These are phyloP conservation scores for Begonia loranthoides DNA, from an alignment of 306 rosid genomes.

Conservation along the genomic window DNA sequence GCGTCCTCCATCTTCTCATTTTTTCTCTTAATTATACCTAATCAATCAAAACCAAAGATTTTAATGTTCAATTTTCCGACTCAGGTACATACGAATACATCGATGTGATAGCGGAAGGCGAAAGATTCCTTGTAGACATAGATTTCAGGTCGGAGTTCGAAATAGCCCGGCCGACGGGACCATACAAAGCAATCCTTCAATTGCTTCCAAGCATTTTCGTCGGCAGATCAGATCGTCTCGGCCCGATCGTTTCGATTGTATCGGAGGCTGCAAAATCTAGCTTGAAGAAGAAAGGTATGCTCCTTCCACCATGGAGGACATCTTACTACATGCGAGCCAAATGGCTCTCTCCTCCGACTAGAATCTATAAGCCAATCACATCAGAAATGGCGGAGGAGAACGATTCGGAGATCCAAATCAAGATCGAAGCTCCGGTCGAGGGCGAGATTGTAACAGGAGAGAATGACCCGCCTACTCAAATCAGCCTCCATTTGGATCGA, in stretches of 20 bases:
- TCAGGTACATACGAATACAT: slow-evolving; percentile 90
- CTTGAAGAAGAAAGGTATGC: slow-evolving; percentile 96
- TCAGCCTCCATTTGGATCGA: background rate
- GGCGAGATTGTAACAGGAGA: slow-evolving; percentile 13
- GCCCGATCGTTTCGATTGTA: slow-evolving; percentile 53
- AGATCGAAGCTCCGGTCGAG: slow-evolving; percentile 2
- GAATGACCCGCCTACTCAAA: slow-evolving; percentile 18
- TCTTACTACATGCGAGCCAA: slow-evolving; percentile 84
- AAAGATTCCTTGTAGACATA: slow-evolving; percentile 64
- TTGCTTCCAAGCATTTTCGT: slow-evolving; percentile 73
- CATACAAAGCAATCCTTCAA: slow-evolving; percentile 70
- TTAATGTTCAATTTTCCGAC: slow-evolving; percentile 1
- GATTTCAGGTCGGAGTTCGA: slow-evolving; percentile 96
- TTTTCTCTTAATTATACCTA: background rate
- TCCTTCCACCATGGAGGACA: slow-evolving; percentile 90
- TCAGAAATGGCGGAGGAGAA: background rate
- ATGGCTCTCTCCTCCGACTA: slow-evolving; percentile 67
- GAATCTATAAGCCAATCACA: slow-evolving; percentile 15
- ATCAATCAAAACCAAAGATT: background rate
- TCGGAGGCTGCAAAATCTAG: slow-evolving; percentile 84
- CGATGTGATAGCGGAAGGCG: slow-evolving; percentile 64
- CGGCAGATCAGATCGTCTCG: slow-evolving; percentile 72
- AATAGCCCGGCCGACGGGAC: slow-evolving; percentile 81
- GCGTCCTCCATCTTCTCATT: background rate
- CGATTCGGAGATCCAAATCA: background rate